A percentile compares a stretch with the other conserved stretches of the same genome.
These are phyloP conservation scores for Geranium brycei DNA, from an alignment of 345 rosid species.

Conservation along the genomic window DNA sequence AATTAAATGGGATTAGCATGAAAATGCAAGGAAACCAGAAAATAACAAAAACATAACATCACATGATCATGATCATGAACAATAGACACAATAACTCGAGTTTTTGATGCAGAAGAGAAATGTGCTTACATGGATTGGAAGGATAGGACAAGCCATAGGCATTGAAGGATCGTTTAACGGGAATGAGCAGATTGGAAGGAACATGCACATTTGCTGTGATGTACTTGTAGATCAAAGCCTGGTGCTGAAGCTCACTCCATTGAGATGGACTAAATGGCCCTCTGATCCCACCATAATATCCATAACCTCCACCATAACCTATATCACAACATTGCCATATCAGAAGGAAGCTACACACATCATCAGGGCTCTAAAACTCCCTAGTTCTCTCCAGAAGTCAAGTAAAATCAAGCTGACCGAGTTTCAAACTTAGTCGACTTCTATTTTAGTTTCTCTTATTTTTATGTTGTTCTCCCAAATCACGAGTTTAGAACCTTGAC, in stretches of 20 bases:
- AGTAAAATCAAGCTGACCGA: too few relatives aligned
- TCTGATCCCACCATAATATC: constrained; percentile 22
- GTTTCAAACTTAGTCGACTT: too few relatives aligned
- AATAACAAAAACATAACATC: too few relatives aligned
- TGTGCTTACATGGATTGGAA: constrained; percentile 33
- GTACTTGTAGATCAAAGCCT: constrained; percentile 66
- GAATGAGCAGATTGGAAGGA: constrained; percentile 52
- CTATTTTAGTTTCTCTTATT: too few relatives aligned
- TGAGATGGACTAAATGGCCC: constrained; percentile 57
- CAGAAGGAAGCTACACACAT: neutral
- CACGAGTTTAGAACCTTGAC: too few relatives aligned
- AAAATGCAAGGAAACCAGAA: neutral
- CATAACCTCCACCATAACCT: constrained; percentile 14
- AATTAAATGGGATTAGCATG: too few relatives aligned
- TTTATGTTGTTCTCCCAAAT: too few relatives aligned
- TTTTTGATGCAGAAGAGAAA: constrained; percentile 1
- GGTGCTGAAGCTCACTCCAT: constrained; percentile 59
- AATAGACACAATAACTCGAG: neutral
- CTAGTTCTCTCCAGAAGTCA: too few relatives aligned
- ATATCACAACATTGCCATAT: neutral
- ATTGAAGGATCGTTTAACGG: constrained; percentile 36
- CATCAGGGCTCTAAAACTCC: too few relatives aligned
- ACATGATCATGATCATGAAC: too few relatives aligned
- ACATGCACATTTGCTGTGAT: constrained; percentile 43
- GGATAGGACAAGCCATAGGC: constrained; percentile 28